Evolutionary conservation across 257 asterid genomes (phyloP).

Genomic region (Solanum peruvianum): DNA sequence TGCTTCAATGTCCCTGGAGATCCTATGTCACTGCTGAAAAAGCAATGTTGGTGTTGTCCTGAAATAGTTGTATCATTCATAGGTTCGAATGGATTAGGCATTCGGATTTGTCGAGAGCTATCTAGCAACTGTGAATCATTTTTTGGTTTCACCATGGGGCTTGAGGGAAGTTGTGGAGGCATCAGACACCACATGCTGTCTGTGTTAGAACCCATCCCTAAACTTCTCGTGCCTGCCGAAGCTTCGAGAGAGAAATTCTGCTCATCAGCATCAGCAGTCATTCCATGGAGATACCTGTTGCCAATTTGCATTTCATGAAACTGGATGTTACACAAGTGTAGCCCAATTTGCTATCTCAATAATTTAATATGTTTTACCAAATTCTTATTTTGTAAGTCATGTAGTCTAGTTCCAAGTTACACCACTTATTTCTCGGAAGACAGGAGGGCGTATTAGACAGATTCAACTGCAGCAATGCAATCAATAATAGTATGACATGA

Average conservation of each 20-base stretch:
- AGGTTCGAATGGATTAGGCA: slow-evolving; percentile 33
- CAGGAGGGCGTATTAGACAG: neutral
- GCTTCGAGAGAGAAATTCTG: slow-evolving; percentile 48
- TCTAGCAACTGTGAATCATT: slow-evolving; percentile 34
- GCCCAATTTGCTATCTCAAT: neutral
- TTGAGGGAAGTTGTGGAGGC: slow-evolving; percentile 51
- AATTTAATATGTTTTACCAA: neutral
- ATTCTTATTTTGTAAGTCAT: neutral
- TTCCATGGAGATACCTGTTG: slow-evolving; percentile 56
- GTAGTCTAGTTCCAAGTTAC: neutral
- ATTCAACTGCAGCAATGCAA: neutral
- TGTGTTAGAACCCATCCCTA: slow-evolving; percentile 43
- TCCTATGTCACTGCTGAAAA: slow-evolving; percentile 40
- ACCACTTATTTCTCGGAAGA: neutral
- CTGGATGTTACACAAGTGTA: neutral
- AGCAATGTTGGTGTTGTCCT: slow-evolving; percentile 62
- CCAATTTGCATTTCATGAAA: neutral
- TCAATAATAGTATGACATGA: neutral
- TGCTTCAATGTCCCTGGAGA: slow-evolving; percentile 40
- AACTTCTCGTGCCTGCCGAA: slow-evolving; percentile 32
- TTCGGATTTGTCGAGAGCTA: slow-evolving; percentile 25
- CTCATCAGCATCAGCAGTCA: slow-evolving; percentile 32
- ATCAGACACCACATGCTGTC: slow-evolving; percentile 53
- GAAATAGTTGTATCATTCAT: slow-evolving; percentile 25
- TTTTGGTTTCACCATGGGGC: slow-evolving; percentile 34